These are phyloP conservation scores for Megacollybia platyphylla DNA, from an alignment of 1,284 basidiomycete species.

Conservation along the genomic window DNA sequence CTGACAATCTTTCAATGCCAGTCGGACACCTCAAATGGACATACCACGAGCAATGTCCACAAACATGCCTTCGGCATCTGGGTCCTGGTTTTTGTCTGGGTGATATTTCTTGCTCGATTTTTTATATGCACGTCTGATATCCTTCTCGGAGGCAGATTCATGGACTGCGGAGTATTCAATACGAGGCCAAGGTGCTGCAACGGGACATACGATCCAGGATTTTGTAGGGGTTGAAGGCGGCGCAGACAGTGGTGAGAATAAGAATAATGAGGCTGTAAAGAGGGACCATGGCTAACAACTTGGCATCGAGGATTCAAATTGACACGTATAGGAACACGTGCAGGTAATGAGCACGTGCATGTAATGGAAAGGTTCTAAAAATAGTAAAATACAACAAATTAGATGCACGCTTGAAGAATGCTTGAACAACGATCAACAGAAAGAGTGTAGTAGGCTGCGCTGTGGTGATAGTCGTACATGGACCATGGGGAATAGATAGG, in stretches of 20 bases:
- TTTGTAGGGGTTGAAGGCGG: constrained; percentile 67
- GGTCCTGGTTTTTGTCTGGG: constrained; percentile 88
- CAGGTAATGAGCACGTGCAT: too few relatives aligned
- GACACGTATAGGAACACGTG: too few relatives aligned
- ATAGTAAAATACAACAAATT: too few relatives aligned
- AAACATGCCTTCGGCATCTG: constrained; percentile 73
- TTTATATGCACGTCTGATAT: constrained; percentile 88
- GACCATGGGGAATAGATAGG: too few relatives aligned
- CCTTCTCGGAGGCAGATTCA: constrained; percentile 70
- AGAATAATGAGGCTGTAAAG: constrained; percentile 25
- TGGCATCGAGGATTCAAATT: background rate
- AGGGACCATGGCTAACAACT: constrained; percentile 11
- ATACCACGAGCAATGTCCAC: constrained; percentile 81
- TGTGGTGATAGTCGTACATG: too few relatives aligned
- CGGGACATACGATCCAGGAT: constrained; percentile 52
- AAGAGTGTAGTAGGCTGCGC: too few relatives aligned
- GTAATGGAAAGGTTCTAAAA: too few relatives aligned
- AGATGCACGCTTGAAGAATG: too few relatives aligned
- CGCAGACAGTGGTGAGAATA: constrained; percentile 29
- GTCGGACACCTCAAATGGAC: constrained; percentile 10
- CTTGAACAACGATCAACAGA: too few relatives aligned
- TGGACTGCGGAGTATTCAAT: constrained; percentile 39
- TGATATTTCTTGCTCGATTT: constrained; percentile 82
- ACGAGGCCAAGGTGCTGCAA: constrained; percentile 14
- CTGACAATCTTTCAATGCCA: constrained; percentile 24